Conservation (phyloP, 768 basidiomycete species). For the Rhodotorula sphaerocarpa region DNA sequence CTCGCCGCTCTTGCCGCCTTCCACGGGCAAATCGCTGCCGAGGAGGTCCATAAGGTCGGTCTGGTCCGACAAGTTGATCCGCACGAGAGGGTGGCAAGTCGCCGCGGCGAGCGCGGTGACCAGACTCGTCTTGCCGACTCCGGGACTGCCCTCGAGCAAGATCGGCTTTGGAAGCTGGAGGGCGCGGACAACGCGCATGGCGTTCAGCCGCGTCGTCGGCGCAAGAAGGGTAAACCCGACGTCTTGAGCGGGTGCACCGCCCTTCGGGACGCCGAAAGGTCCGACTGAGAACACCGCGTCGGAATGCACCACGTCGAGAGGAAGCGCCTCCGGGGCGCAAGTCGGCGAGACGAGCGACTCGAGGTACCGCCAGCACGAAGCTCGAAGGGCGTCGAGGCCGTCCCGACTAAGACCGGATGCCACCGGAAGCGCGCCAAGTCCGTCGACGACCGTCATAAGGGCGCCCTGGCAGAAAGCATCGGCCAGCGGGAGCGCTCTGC, state of each 20-base stretch:
- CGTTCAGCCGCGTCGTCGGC: slow-evolving; percentile 80
- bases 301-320: slow-evolving; percentile 35
- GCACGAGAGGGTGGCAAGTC: slow-evolving; percentile 67
- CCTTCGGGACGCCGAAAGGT: slow-evolving; percentile 62
- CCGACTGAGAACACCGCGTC: slow-evolving; percentile 54
- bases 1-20: slow-evolving; percentile 80
- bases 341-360: slow-evolving; percentile 40
- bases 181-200: slow-evolving; percentile 77
- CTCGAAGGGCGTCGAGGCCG: slow-evolving; percentile 52
- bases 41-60: slow-evolving; percentile 94
- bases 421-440: slow-evolving; percentile 44
- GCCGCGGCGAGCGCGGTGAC: slow-evolving; percentile 75
- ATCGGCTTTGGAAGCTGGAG: slow-evolving; percentile 85
- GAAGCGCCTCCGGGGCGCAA: slow-evolving; percentile 46
- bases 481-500: slow-evolving; percentile 12
- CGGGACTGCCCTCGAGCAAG: slow-evolving; percentile 91
- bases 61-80: slow-evolving; percentile 97
- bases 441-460: slow-evolving; percentile 83
- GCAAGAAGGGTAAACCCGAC: slow-evolving; percentile 69
- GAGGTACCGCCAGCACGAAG: slow-evolving; percentile 52
- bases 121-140: slow-evolving; percentile 94
- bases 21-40: slow-evolving; percentile 89
- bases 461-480: slow-evolving; percentile 58
- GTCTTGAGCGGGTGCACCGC: slow-evolving; percentile 45
- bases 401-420: slow-evolving; percentile 50